Conservation (phyloP, 805 yeast genomes). For the Huiozyma sinensis region DNA sequence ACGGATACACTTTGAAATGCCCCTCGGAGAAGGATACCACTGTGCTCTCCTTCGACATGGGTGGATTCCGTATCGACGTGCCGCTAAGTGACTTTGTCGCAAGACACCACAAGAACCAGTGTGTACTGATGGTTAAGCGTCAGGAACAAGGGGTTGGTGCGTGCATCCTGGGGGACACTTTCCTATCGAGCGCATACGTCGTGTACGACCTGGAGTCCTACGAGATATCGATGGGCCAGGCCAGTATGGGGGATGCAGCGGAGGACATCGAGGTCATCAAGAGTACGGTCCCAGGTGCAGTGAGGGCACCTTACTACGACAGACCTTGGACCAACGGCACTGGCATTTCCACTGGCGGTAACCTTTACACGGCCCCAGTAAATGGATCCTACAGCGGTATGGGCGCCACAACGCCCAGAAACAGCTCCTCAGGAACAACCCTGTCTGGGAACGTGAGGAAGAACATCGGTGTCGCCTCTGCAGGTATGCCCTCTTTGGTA, state of each 20-base stretch:
- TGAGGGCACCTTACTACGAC: constrained; percentile 34
- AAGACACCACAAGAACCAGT: constrained; percentile 16
- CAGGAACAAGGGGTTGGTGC: constrained; percentile 14
- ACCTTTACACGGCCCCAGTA: not conserved
- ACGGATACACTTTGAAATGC: constrained; percentile 40
- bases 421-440: too few species aligned
- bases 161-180: constrained; percentile 44
- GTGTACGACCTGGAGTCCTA: constrained; percentile 54
- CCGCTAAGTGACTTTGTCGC: constrained; percentile 32
- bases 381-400: too few species aligned
- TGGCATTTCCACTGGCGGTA: constrained; percentile 2
- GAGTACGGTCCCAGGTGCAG: constrained; percentile 39
- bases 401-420: too few species aligned
- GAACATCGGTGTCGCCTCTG: too few species aligned
- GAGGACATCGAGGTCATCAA: constrained; percentile 38
- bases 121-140: constrained; percentile 34
- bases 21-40: constrained; percentile 22
- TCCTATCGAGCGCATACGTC: constrained; percentile 48
- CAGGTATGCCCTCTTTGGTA: too few species aligned
- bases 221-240: constrained; percentile 48
- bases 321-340: constrained; percentile 29
- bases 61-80: constrained; percentile 44
- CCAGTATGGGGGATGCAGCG: constrained; percentile 15
- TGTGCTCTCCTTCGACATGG: constrained; percentile 40
- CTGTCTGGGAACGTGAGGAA: too few species aligned